Conservation (phyloP, 306 rosid genomes). For the Cucumis melo region DNA sequence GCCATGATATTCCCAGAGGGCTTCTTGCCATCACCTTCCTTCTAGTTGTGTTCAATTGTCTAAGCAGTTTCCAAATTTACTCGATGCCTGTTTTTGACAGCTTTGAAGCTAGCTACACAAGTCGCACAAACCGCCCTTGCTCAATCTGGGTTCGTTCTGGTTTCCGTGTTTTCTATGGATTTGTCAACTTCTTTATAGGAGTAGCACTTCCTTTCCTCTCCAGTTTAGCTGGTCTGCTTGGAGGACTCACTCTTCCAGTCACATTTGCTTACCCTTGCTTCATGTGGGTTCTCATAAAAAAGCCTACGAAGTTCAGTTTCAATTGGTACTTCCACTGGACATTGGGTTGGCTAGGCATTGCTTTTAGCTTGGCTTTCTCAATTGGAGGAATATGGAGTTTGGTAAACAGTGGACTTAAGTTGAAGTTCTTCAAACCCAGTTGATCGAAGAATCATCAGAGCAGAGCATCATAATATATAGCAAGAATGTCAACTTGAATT, state of each 20-base stretch:
- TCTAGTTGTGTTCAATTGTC: slow-evolving; percentile 82
- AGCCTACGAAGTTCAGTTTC: slow-evolving; percentile 77
- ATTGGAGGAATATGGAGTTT: slow-evolving; percentile 99
- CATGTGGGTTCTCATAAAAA: slow-evolving; percentile 98
- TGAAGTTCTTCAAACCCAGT: slow-evolving; percentile 86
- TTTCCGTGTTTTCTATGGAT: slow-evolving; percentile 77
- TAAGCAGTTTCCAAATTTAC: slow-evolving; percentile 96
- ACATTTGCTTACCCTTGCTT: slow-evolving; percentile 98
- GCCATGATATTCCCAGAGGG: slow-evolving; percentile 76
- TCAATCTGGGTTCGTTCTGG: slow-evolving; percentile 95
- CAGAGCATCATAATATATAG: background rate
- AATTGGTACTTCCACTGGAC: slow-evolving; percentile 93
- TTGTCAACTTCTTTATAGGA: slow-evolving; percentile 77
- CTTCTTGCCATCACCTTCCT: slow-evolving; percentile 80
- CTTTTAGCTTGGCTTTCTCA: slow-evolving; percentile 81
- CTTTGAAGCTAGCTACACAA: slow-evolving; percentile 94
- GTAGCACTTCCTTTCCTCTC: slow-evolving; percentile 98
- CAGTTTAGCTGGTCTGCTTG: slow-evolving; percentile 85
- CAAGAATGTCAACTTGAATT: background rate
- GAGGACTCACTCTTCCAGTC: slow-evolving; percentile 97
- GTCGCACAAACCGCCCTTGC: slow-evolving; percentile 93
- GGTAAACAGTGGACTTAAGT: slow-evolving; percentile 79
- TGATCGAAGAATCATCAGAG: slow-evolving; percentile 14
- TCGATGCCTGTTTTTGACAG: slow-evolving; percentile 99
- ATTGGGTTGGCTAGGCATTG: slow-evolving; percentile 87